These are phyloP conservation scores for Rhynchosporium secalis DNA, from an alignment of 2,329 filamentous ascomycete species.

Conservation along the genomic window DNA sequence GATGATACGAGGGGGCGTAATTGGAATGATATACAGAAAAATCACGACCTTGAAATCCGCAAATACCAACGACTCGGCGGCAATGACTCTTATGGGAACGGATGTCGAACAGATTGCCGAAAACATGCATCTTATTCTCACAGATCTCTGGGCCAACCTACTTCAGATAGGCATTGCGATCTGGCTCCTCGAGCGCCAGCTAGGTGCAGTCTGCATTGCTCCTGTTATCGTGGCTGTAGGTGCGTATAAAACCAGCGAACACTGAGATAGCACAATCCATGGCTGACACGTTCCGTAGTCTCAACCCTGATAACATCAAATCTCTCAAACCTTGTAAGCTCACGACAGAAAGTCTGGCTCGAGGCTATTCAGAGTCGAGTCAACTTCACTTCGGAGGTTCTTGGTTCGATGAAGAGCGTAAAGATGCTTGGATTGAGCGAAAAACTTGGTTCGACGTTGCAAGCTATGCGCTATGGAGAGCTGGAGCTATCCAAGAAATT, in stretches of 20 bases:
- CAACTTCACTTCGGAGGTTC: constrained; percentile 5
- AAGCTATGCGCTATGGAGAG: constrained; percentile 1
- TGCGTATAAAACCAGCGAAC: background rate
- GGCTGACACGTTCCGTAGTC: background rate
- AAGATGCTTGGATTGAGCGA: constrained; percentile 11
- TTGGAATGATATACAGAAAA: constrained; percentile 14
- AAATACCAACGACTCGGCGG: constrained; percentile 9
- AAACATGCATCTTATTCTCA: background rate
- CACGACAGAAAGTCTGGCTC: constrained; percentile 6
- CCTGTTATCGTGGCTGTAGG: constrained; percentile 9
- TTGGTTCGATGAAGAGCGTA: constrained; percentile 11
- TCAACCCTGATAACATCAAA: constrained; percentile 5
- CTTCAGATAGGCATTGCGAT: constrained; percentile 8
- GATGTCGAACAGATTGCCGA: constrained; percentile 15
- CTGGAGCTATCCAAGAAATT: constrained; percentile 1
- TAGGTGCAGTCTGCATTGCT: constrained; percentile 5
- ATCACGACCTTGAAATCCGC: constrained; percentile 2
- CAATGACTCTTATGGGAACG: constrained; percentile 46
- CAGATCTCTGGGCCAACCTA: constrained; percentile 11
- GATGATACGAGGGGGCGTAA: constrained; percentile 5
- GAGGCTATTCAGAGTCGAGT: constrained; percentile 11
- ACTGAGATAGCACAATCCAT: background rate
- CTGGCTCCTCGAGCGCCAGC: constrained; percentile 4
- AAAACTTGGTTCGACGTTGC: constrained; percentile 6
- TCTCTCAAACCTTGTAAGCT: background rate